Conservation (phyloP, 2,329 filamentous ascomycete species). For the Septoria linicola region DNA sequence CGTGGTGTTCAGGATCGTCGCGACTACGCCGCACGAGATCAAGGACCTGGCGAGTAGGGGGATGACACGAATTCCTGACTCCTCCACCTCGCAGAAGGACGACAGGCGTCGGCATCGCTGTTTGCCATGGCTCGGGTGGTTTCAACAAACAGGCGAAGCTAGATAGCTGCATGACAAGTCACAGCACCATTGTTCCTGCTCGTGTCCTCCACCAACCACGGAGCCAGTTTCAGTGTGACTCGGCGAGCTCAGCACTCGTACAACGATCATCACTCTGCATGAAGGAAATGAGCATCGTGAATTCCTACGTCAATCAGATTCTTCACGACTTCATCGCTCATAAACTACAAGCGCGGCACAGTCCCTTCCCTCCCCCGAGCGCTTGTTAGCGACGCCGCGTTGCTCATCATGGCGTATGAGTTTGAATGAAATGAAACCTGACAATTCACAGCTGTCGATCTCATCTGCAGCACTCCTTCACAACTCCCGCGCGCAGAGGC, state of each 20-base stretch:
- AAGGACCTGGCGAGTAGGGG: conserved; percentile 13
- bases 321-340: too few species aligned
- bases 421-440: neutral
- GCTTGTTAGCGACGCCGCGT: neutral
- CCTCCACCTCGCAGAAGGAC: conserved; percentile 13
- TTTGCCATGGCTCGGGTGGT: conserved; percentile 2
- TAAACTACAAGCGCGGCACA: neutral
- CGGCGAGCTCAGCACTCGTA: neutral
- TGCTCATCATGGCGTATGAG: neutral
- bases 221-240: too few species aligned
- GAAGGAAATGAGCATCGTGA: neutral
- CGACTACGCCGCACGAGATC: conserved; percentile 11
- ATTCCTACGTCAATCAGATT: too few species aligned
- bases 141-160: neutral
- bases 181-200: neutral
- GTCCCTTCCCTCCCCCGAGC: neutral
- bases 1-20: conserved; percentile 6
- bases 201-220: too few species aligned
- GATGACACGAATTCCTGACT: conserved; percentile 16
- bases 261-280: neutral
- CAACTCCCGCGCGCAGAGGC: too few species aligned
- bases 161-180: neutral
- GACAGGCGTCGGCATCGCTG: conserved; percentile 9
- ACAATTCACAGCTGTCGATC: too few species aligned
- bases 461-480: too few species aligned